These are phyloP conservation scores for Saitozyma sp. DNA, from an alignment of 768 basidiomycete genomes.

Conservation along the genomic window DNA sequence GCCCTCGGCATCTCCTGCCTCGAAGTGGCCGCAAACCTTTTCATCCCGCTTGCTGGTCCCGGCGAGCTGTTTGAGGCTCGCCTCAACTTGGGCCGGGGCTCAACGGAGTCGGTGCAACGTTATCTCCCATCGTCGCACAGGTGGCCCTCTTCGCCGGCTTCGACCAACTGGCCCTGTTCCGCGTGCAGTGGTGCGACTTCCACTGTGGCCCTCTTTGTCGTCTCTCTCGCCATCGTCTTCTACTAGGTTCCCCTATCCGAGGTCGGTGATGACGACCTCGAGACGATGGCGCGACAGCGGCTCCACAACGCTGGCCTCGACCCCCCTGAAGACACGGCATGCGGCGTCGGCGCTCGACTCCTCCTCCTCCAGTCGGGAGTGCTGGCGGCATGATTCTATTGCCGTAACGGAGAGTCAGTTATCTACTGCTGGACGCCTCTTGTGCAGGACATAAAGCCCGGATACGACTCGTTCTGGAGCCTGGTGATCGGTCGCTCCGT, in stretches of 20 bases:
- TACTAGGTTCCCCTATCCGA: constrained; percentile 47
- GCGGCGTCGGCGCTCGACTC: constrained; percentile 18
- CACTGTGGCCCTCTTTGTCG: constrained; percentile 43
- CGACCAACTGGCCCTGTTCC: constrained; percentile 26
- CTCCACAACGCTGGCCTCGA: constrained; percentile 28
- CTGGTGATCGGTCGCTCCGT: constrained; percentile 28
- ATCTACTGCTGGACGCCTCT: constrained; percentile 31
- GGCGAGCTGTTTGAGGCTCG: constrained; percentile 39
- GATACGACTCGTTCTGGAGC: constrained; percentile 23
- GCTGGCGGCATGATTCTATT: constrained; percentile 35
- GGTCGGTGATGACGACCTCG: constrained; percentile 41
- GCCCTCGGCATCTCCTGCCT: constrained; percentile 40
- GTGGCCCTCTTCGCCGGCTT: constrained; percentile 33
- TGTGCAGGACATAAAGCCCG: constrained; percentile 19
- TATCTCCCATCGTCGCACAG: constrained; percentile 39
- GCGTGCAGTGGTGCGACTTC: constrained; percentile 49
- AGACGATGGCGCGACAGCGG: constrained; percentile 24
- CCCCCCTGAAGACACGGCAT: constrained; percentile 13
- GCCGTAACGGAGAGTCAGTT: constrained; percentile 41
- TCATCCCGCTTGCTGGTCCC: constrained; percentile 49
- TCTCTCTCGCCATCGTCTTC: constrained; percentile 43
- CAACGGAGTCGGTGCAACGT: constrained; percentile 39
- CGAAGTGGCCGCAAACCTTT: constrained; percentile 48
- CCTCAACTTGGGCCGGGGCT: constrained; percentile 49
- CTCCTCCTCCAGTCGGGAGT: constrained; percentile 25